phyloP scores from a whole-genome alignment of 371 early-diverging fungal genomes.

The Syncephalastrum racemosum region DNA sequence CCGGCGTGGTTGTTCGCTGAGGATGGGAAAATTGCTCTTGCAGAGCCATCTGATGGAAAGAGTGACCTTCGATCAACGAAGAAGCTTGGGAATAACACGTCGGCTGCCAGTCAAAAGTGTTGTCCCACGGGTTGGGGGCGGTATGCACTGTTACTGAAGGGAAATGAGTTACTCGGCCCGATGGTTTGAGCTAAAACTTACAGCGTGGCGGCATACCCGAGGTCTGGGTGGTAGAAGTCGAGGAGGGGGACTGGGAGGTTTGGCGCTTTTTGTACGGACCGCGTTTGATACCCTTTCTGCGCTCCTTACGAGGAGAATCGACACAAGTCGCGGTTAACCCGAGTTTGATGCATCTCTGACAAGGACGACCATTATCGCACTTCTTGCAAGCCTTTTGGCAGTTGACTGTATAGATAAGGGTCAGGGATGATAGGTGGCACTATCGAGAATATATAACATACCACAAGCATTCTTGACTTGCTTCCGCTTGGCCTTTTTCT shows the following conservation, averaged over 20 bases:
- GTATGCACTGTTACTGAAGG: no score
- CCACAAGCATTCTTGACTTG: slow-evolving; percentile 87
- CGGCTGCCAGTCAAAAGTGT: no score
- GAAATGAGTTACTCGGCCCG: no score
- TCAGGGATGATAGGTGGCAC: background rate
- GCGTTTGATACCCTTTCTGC: slow-evolving; percentile 76
- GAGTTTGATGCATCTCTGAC: slow-evolving; percentile 76
- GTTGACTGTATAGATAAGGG: slow-evolving; percentile 50
- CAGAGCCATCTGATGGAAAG: no score
- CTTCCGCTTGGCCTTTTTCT: slow-evolving; percentile 43
- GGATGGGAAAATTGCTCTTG: no score
- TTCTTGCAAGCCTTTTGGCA: slow-evolving; percentile 91
- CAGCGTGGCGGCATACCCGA: background rate
- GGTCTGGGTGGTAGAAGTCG: background rate
- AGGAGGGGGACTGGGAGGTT: background rate
- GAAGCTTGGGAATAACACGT: no score
- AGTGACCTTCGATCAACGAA: no score
- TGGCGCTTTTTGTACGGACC: slow-evolving; percentile 70
- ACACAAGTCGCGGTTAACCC: slow-evolving; percentile 69
- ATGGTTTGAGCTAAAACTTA: background rate
- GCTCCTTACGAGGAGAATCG: slow-evolving; percentile 76
- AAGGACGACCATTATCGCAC: slow-evolving; percentile 83
- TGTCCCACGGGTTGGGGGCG: no score
- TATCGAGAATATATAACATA: slow-evolving; percentile 25
- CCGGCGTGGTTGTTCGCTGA: no score